Percentiles rank a stretch among this genome's conserved stretches.
Evolutionary conservation across 2,329 filamentous ascomycete species (phyloP).

Genomic region (Alternaria triticina): DNA sequence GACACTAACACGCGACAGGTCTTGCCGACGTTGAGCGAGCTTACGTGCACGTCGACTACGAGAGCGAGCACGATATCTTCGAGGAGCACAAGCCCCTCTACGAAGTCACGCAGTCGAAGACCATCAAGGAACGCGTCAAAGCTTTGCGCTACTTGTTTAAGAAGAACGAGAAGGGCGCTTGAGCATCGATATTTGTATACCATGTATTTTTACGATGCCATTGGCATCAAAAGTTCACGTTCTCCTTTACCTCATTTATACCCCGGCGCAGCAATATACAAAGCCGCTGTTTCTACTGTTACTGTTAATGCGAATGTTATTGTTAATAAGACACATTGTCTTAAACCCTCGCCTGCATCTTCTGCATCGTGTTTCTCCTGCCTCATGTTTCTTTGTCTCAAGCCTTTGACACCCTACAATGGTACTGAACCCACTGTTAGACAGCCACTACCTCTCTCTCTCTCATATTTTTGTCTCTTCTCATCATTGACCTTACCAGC

Average conservation of each 20-base stretch:
- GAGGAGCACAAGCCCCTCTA: slow-evolving; percentile 51
- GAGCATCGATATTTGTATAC: not conserved
- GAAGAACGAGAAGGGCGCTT: not conserved
- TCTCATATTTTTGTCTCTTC: not conserved
- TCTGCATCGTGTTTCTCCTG: not conserved
- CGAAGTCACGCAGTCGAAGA: slow-evolving; percentile 38
- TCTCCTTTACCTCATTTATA: not conserved
- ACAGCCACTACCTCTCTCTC: not conserved
- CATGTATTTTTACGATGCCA: not conserved
- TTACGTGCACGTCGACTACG: slow-evolving; percentile 60
- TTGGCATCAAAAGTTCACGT: not conserved
- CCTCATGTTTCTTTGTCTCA: not conserved
- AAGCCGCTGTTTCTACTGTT: not conserved
- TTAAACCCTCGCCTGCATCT: too few species aligned
- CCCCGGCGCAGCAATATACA: not conserved
- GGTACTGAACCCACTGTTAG: not conserved
- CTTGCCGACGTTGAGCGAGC: slow-evolving; percentile 52
- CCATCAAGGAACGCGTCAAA: slow-evolving; percentile 44
- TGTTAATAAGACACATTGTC: not conserved
- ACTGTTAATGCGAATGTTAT: not conserved
- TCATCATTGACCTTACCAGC: not conserved
- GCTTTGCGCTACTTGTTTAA: slow-evolving; percentile 33
- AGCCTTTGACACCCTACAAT: not conserved
- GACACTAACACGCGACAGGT: slow-evolving; percentile 14
- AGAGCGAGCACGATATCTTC: slow-evolving; percentile 47